Conservation (phyloP, 441 rosid species). For the Adansonia grandidieri region DNA sequence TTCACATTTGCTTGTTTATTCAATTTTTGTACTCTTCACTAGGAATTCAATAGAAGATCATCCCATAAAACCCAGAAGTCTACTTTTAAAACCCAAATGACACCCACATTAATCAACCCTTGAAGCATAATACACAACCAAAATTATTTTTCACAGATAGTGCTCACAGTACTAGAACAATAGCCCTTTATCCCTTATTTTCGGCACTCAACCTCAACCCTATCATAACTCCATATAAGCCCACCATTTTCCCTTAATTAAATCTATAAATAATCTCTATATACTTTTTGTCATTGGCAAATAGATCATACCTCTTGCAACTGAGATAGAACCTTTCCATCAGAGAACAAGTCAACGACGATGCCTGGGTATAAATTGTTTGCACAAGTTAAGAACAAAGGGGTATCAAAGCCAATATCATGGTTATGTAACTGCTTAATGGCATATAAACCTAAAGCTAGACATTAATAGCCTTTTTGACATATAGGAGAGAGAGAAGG, state of each 20-base stretch:
- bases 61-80: background rate
- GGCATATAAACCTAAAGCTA: background rate
- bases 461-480: background rate
- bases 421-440: background rate
- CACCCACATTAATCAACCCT: background rate
- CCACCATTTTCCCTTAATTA: background rate
- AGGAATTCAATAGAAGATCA: background rate
- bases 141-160: background rate
- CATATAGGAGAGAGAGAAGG: background rate
- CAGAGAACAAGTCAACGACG: slow-evolving; percentile 67
- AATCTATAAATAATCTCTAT: background rate
- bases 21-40: background rate
- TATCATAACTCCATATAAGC: slow-evolving; percentile 14
- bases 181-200: slow-evolving; percentile 4
- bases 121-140: background rate
- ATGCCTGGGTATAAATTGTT: slow-evolving; percentile 51
- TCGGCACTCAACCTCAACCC: background rate
- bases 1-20: background rate
- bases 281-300: background rate
- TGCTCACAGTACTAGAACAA: background rate
- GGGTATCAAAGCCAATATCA: slow-evolving; percentile 15
- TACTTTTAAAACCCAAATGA: background rate
- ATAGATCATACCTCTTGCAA: slow-evolving; percentile 65
- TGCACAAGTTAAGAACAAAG: slow-evolving; percentile 29
- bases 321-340: slow-evolving; percentile 66